Evolutionary conservation across 495 filamentous ascomycete genomes (phyloP), one percentile per base, ranked within the genome.

Genomic region (Penicillium ochrochloron): DNA sequence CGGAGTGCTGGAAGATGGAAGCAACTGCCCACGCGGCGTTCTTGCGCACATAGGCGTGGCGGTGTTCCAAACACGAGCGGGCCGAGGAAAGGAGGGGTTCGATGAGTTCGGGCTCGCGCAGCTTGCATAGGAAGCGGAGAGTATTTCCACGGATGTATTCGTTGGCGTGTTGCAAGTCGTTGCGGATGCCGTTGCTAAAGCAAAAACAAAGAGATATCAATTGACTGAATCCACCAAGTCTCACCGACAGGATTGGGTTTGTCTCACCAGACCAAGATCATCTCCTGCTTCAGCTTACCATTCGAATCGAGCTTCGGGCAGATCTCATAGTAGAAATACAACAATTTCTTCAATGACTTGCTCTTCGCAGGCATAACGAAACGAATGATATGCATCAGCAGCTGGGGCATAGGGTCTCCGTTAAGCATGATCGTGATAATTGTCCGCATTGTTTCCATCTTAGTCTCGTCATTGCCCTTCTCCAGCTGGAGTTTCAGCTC

Each of bases 251-350:
- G 34, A 25, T 62, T 25, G 25, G 25, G 51, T 10, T 54, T 21
- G 52, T 41, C 35, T 78, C 85, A 98, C 95, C 96, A 98, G 68
- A 99, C 96, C 72, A 99, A 83, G 76, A 99, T 98, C 91, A 96
- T 97, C 84, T 99, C 96, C 78, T 98, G 95, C 85, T 97, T 96
- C 59, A 98, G 80, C 83, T 97, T 98, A 70, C 96, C 96, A 66
- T 80, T 87, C 27, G 88, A 82, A 77, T 98, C 96, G 46, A 89
- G 89, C 76, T 99, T 99, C 29, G 96, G 96, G 76, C 95, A 98
- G 70, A 98, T 94, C 79, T 99, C 96, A 78, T 97, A 97, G 82
- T 97, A 99, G 78, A 98, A 94, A 80, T 99, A 99, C 17, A 99
- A 85, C 46, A 99, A 81, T 81, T 98, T 98, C 86, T 99, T 99